Conservation (phyloP, 202 grass and related monocot species). For the Digitaria exilis region DNA sequence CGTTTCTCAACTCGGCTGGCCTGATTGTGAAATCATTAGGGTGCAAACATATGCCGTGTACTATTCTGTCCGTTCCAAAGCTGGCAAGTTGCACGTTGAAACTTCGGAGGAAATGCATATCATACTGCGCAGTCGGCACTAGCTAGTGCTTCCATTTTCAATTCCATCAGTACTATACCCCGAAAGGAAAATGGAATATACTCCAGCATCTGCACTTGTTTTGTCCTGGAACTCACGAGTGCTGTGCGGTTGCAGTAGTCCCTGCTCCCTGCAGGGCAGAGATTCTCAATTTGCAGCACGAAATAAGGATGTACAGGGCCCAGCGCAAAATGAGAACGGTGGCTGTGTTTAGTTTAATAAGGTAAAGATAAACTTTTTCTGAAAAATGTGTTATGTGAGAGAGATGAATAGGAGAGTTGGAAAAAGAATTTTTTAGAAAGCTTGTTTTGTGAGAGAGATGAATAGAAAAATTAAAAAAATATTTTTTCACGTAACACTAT, state of each 20-base stretch:
- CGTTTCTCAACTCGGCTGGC: background rate
- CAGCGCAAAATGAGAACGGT: background rate
- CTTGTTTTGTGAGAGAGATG: no score
- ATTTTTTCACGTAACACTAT: no score
- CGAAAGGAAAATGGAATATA: background rate
- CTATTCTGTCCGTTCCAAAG: background rate
- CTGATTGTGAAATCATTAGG: background rate
- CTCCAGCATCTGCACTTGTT: slow-evolving; percentile 10
- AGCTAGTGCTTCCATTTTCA: background rate
- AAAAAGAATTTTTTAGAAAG: no score
- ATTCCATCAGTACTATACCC: background rate
- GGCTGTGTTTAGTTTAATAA: no score
- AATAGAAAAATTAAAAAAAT: no score
- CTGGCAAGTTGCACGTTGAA: background rate
- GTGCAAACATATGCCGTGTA: background rate
- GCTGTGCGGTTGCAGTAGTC: background rate
- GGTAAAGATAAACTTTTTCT: no score
- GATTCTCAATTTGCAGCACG: background rate
- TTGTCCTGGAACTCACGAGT: background rate
- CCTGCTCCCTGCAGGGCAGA: background rate
- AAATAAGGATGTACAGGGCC: background rate
- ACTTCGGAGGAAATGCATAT: background rate
- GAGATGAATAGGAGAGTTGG: no score
- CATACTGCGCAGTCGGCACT: background rate
- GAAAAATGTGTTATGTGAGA: no score